phyloP scores from a whole-genome alignment of 345 rosid species.

The Lenwebbia sp. region DNA sequence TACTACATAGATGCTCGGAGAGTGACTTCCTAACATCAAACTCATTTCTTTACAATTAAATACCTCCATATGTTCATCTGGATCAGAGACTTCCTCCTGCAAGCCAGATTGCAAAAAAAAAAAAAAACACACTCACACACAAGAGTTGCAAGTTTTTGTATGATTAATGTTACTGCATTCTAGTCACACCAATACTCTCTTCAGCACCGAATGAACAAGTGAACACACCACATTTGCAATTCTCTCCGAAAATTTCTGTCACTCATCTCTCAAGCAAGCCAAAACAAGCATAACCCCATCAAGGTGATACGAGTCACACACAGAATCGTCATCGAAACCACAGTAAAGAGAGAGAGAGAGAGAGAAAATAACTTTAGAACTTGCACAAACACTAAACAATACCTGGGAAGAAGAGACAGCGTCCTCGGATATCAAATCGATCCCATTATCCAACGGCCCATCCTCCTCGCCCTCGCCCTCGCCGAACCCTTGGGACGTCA shows the following conservation, averaged over 20 bases:
- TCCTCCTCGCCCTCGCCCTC: constrained; percentile 36
- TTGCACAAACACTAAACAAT: not conserved
- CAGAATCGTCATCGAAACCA: not conserved
- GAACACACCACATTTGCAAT: not conserved
- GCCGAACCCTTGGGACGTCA: constrained; percentile 22
- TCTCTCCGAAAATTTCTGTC: not conserved
- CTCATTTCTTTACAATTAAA: not conserved
- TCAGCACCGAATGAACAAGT: not conserved
- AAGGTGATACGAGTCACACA: not conserved
- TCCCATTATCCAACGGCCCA: constrained; percentile 16
- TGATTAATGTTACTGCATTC: not conserved
- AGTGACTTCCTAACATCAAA: not conserved
- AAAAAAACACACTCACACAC: not conserved
- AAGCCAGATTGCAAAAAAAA: not conserved
- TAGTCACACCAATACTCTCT: not conserved
- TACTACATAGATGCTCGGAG: not conserved
- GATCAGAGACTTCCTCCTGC: not conserved
- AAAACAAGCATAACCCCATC: not conserved
- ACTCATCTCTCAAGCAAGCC: not conserved
- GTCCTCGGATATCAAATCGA: constrained; percentile 30
- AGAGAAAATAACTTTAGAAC: not conserved
- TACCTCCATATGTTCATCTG: not conserved
- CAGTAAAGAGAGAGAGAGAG: too few relatives aligned
- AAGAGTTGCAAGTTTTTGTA: not conserved
- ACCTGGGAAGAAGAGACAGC: constrained; percentile 46